Evolutionary conservation across 202 grass and related monocot genomes (phyloP), one percentile per base, ranked within the genome.

Genomic region (Sporobolus alterniflorus): DNA sequence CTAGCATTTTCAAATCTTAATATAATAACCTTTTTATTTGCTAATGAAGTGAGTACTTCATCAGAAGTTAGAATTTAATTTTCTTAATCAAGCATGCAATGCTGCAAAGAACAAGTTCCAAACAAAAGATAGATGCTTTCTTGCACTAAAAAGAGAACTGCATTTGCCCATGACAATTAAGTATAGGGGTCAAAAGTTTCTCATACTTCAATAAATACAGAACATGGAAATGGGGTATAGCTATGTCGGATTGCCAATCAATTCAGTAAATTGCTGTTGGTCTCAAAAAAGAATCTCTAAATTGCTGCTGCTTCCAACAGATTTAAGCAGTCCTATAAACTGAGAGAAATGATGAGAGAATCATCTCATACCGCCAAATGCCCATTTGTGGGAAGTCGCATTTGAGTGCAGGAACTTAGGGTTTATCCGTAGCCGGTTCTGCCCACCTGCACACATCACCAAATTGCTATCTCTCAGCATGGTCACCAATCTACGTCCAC

Each of bases 341-440:
- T 8, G 15, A 78, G 16, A 44, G 7, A 32, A 18, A 63, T 32
- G 4, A 43, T 77, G 9, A 48, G 13, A n/a, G 28, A 44, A 82
- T 49, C 7, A 36, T 33, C 9, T 26, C 91, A 42, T 91, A 96
- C 96, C 96, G 34, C 96, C 96, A 77, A 96, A 98, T 26, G 91
- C 96, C 96, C 96, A 99, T 82, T 96, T 98, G 74, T 98, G 96
- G 18, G 96, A 98, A 66, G 96, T 98, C 31, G 96, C 96, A 90
- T 98, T 99, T 13, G 96, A 99, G 75, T 94, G 96, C 28, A 99
- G 91, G 84, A 99, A 99, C 54, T 77, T 99, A 17, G 93, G 93
- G 76, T 96, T 93, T 73, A 99, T 99, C 34, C 93, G 87, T 12
- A 99, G 79, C 40, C 91, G 86, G 67, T 99, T 96, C 71, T 80